Percentiles rank a stretch among this genome's conserved stretches.
These are phyloP conservation scores for Calonectria naviculata DNA, from an alignment of 2,329 filamentous ascomycete species.

Conservation along the genomic window DNA sequence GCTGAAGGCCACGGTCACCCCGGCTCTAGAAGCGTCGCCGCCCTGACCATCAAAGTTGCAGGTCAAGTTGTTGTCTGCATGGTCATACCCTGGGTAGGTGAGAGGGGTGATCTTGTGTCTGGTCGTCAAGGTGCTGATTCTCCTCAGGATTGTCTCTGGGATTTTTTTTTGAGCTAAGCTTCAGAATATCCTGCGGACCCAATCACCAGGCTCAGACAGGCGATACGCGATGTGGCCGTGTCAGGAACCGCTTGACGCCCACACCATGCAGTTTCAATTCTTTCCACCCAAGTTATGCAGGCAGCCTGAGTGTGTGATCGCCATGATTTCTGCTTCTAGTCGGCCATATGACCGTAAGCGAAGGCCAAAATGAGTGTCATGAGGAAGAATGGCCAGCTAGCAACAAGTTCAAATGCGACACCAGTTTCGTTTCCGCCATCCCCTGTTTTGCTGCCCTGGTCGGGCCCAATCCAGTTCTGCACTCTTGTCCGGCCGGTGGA, in stretches of 20 bases:
- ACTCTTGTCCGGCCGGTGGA: constrained; percentile 38
- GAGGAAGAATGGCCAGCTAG: constrained; percentile 28
- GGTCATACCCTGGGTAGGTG: constrained; percentile 9
- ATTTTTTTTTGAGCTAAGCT: constrained; percentile 35
- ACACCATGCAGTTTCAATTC: constrained; percentile 31
- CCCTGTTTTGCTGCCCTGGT: constrained; percentile 28
- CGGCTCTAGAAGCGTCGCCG: constrained; percentile 12
- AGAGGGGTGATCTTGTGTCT: constrained; percentile 3
- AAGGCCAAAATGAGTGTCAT: constrained; percentile 30
- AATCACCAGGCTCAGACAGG: constrained; percentile 41
- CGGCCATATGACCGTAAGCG: constrained; percentile 23
- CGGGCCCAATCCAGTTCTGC: constrained; percentile 36
- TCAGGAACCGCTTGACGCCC: constrained; percentile 36
- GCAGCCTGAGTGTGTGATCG: constrained; percentile 14
- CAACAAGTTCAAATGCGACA: constrained; percentile 28
- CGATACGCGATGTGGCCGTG: constrained; percentile 37
- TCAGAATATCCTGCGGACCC: constrained; percentile 32
- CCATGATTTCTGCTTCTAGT: constrained; percentile 4
- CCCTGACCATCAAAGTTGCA: constrained; percentile 17
- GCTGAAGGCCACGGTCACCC: neutral
- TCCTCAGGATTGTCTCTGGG: constrained; percentile 31
- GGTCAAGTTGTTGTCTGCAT: constrained; percentile 13
- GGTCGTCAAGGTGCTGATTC: constrained; percentile 17
- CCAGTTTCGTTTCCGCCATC: constrained; percentile 38
- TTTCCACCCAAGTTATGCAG: constrained; percentile 13